Conservation (phyloP, 164 flowering plant species). For the Tinospora cordifolia region DNA sequence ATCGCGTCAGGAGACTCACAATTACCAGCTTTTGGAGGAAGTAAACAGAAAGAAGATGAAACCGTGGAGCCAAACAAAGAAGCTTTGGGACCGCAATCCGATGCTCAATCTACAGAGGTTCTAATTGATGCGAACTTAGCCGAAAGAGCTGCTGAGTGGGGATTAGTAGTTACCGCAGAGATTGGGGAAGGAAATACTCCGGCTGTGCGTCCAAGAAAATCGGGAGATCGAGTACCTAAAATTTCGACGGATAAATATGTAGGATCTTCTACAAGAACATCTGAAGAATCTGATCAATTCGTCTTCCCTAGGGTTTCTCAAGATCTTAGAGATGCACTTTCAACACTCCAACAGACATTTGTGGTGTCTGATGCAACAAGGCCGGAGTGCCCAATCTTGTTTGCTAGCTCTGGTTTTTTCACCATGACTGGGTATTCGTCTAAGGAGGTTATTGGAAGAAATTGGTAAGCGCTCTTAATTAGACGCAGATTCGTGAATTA, state of each 20-base stretch:
- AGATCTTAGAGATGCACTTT: slow-evolving; percentile 77
- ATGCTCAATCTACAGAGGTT: slow-evolving; percentile 13
- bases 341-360: slow-evolving; percentile 80
- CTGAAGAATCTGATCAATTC: slow-evolving; percentile 35
- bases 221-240: slow-evolving; percentile 19
- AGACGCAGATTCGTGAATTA: not conserved
- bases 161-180: slow-evolving; percentile 22
- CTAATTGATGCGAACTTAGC: slow-evolving; percentile 25
- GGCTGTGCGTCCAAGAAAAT: slow-evolving; percentile 16
- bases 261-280: slow-evolving; percentile 35
- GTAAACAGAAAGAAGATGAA: not conserved
- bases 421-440: slow-evolving; percentile 83
- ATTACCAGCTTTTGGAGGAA: not conserved
- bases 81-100: not conserved
- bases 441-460: slow-evolving; percentile 78
- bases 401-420: slow-evolving; percentile 90
- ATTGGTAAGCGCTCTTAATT: slow-evolving; percentile 48
- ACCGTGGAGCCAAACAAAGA: not conserved
- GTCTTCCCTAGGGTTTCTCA: slow-evolving; percentile 70
- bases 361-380: slow-evolving; percentile 94
- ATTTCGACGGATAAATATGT: slow-evolving; percentile 23
- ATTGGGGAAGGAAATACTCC: slow-evolving; percentile 23
- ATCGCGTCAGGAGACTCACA: not conserved
- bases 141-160: slow-evolving; percentile 36
- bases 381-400: slow-evolving; percentile 83